Evolutionary conservation across 441 rosid species (phyloP), one percentile per base, ranked within the genome.

Genomic region (Populus hybrid): DNA sequence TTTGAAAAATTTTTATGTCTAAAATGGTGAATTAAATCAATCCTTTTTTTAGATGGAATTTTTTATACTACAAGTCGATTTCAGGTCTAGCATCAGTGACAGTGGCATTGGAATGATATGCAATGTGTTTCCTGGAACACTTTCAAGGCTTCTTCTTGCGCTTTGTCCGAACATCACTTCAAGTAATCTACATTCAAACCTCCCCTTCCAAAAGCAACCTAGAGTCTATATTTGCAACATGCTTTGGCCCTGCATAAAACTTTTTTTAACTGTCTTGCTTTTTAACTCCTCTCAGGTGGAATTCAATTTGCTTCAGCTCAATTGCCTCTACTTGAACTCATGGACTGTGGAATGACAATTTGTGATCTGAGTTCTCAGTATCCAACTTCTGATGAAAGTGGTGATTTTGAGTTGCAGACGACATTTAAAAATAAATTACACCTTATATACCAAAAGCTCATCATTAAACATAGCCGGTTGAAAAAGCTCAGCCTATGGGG

Each of bases 401-500:
- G 71, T 42, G 84, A 84, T 18, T 72, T 79, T 59, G 91, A 85
- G 79, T 72, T 84, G 76, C 87, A 84, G 76, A 84, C 86, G 63
- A 68, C 87, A 76, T 74, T 85, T 78, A 85, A 79, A 82, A 85
- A 80, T 82, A 91, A 86, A 70, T 69, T 80, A 38, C 95, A 88
- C 81, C 88, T 84, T 36, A 86, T 88, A 70, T 90, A 85, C 80
- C 99, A 96, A 81, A 96, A 96, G 84, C 86, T 96, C 83, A 90
- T 94, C 73, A 85, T 96, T 72, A 96, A 96, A 80, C 99, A 94
- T 72, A 66, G 80, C 76, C 90, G 88, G 36, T 82, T 96, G 72
- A 92, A 86, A 82, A 96, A 91, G 79, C 94, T 96, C 82, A 96
- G 98, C 83, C 87, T 96, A 79, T 96, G 98, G 98, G 99, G 99